phyloP scores from a whole-genome alignment of 2,329 filamentous ascomycete genomes.

The Pestalotiopsis sp. region DNA sequence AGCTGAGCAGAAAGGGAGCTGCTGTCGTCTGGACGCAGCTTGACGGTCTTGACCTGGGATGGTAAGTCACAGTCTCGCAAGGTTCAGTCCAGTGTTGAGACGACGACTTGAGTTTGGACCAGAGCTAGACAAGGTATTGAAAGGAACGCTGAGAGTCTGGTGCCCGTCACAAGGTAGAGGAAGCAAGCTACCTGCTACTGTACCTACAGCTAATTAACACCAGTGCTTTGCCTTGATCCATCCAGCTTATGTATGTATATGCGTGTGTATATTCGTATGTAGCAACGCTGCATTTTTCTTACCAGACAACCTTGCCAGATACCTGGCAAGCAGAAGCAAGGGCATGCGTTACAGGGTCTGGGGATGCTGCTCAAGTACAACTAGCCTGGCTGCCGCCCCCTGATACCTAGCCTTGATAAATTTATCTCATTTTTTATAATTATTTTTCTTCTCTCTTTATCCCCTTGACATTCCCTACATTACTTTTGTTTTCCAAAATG shows the following conservation, averaged over 20 bases:
- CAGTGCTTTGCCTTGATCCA: no score
- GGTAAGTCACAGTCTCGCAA: neutral
- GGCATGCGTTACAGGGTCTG: neutral
- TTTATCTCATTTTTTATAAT: neutral
- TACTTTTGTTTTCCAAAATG: neutral
- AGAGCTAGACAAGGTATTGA: conserved; percentile 6
- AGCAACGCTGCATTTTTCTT: no score
- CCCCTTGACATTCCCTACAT: neutral
- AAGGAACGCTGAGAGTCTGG: no score
- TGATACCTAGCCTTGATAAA: neutral
- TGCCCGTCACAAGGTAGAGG: no score
- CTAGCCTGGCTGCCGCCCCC: neutral
- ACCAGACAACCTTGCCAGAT: neutral
- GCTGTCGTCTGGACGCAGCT: neutral
- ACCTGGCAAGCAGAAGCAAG: neutral
- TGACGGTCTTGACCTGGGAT: neutral
- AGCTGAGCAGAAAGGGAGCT: neutral
- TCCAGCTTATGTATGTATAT: no score
- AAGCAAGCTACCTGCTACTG: no score
- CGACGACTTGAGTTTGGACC: conserved; percentile 8
- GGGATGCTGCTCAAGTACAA: neutral
- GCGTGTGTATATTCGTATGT: no score
- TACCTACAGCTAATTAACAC: no score
- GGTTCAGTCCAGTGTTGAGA: conserved; percentile 6
- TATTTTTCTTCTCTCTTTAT: neutral